Conservation (phyloP, 1,284 basidiomycete genomes). For the Nidula niveotomentosa region DNA sequence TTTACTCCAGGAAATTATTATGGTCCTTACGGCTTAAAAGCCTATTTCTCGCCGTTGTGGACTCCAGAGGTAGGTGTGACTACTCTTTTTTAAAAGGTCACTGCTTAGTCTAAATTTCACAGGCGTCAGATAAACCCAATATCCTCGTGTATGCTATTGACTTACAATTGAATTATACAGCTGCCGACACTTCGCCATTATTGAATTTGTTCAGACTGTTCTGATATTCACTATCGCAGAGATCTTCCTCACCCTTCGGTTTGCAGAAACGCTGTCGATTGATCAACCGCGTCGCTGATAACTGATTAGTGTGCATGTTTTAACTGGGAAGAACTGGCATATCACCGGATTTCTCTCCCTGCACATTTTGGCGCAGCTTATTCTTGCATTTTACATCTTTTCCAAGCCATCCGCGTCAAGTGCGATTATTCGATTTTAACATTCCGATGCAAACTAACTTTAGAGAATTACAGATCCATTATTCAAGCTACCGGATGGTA, state of each 20-base stretch:
- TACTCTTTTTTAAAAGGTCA: not conserved
- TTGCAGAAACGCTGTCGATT: not conserved
- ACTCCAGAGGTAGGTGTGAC: conserved; percentile 6
- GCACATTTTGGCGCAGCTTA: too few relatives aligned
- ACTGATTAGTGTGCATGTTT: conserved; percentile 9
- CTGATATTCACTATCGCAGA: conserved; percentile 14
- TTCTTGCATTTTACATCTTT: too few relatives aligned
- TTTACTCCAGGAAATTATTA: not conserved
- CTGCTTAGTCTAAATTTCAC: not conserved
- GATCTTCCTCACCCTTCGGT: conserved; percentile 14
- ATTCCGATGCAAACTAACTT: too few relatives aligned
- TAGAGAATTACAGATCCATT: too few relatives aligned
- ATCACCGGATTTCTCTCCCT: too few relatives aligned
- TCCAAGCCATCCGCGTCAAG: too few relatives aligned
- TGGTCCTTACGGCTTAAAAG: conserved; percentile 1
- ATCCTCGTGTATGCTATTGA: not conserved
- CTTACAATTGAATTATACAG: conserved; percentile 4
- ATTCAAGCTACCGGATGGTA: too few relatives aligned
- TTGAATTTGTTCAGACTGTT: conserved; percentile 13
- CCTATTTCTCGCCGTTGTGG: conserved; percentile 11
- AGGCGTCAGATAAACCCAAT: too few relatives aligned
- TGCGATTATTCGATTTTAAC: too few relatives aligned
- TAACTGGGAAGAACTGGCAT: conserved; percentile 5
- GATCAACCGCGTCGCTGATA: not conserved
- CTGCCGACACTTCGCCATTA: conserved; percentile 10